phyloP scores from a whole-genome alignment of 2,329 filamentous ascomycete genomes.

The Aspergillus sp. region DNA sequence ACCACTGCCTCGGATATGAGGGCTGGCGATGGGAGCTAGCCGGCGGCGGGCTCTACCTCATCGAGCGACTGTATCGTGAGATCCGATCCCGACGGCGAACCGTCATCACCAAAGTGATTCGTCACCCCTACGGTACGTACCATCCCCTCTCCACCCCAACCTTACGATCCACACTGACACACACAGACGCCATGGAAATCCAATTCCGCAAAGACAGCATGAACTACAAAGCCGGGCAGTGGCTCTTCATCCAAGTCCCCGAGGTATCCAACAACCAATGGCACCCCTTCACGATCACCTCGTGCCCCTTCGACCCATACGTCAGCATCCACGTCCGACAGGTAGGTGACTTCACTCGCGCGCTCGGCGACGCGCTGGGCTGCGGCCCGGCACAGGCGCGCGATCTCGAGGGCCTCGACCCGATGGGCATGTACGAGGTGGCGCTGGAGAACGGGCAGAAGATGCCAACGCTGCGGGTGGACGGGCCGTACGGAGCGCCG shows the following conservation, averaged over 20 bases:
- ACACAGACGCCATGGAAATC: constrained; percentile 84
- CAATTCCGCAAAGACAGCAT: constrained; percentile 96
- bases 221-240: constrained; percentile 97
- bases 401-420: constrained; percentile 86
- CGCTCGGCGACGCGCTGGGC: constrained; percentile 93
- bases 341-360: constrained; percentile 91
- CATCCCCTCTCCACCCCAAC: background rate
- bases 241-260: constrained; percentile 93
- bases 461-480: constrained; percentile 86
- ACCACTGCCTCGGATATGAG: constrained; percentile 89
- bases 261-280: constrained; percentile 86
- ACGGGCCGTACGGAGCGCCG: constrained; percentile 93
- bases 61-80: constrained; percentile 88
- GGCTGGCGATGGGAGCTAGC: constrained; percentile 97
- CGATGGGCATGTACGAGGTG: constrained; percentile 96
- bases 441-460: constrained; percentile 88
- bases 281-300: constrained; percentile 99
- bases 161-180: background rate
- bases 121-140: constrained; percentile 82
- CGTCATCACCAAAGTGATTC: constrained; percentile 87
- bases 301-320: constrained; percentile 93
- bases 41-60: constrained; percentile 78
- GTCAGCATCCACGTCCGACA: constrained; percentile 93
- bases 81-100: constrained; percentile 79
- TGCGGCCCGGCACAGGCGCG: constrained; percentile 83